phyloP scores from a whole-genome alignment of 495 filamentous ascomycete genomes.

The Hyaloscypha hepaticicola region DNA sequence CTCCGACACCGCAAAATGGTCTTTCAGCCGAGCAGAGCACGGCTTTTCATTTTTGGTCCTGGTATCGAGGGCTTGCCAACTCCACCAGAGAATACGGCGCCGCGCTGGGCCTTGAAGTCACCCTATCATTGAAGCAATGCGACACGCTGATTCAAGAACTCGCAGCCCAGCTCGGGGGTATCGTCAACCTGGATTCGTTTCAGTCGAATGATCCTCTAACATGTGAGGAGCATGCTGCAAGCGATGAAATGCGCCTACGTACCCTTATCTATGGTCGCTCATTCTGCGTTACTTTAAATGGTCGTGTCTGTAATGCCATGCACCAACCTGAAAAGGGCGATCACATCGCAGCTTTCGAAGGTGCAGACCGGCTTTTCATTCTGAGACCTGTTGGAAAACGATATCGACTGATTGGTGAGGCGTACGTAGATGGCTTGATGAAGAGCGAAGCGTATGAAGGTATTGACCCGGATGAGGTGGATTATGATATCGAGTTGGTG shows the following conservation, averaged over 20 bases:
- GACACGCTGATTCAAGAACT: neutral
- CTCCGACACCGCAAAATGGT: neutral
- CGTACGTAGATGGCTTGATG: conserved; percentile 10
- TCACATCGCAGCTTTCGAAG: neutral
- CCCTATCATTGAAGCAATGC: neutral
- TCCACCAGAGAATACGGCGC: neutral
- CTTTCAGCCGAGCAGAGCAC: neutral
- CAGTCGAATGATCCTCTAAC: neutral
- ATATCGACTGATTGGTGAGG: conserved; percentile 10
- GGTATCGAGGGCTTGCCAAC: neutral
- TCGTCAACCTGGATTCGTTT: neutral
- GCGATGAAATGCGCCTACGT: neutral
- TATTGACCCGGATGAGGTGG: conserved; percentile 5
- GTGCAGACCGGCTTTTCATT: neutral
- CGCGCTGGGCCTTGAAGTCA: neutral
- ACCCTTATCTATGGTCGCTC: neutral
- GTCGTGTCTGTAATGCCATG: conserved; percentile 1
- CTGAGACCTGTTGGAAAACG: neutral
- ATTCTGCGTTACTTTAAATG: neutral
- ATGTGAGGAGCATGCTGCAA: neutral
- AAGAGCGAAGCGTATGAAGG: conserved; percentile 1
- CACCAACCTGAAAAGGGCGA: conserved; percentile 1
- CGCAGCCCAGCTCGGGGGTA: neutral
- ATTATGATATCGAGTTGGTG: conserved; percentile 4
- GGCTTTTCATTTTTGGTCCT: neutral